Conservation (phyloP, 1,284 basidiomycete genomes). For the Singerocomus inundabilis region DNA sequence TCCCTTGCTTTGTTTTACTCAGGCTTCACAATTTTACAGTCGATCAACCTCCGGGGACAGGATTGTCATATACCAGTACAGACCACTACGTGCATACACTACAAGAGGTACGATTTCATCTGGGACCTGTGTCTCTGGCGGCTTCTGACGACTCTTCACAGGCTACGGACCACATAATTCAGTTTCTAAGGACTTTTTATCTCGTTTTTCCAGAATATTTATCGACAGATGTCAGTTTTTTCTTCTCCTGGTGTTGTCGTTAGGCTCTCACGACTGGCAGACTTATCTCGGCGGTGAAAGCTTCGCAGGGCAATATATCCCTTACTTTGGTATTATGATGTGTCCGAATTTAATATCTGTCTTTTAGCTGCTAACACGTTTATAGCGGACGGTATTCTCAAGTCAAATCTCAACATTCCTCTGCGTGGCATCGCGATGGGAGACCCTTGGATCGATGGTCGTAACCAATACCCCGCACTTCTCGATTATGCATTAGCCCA, state of each 20-base stretch:
- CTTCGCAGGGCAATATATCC: constrained; percentile 99
- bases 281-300: constrained; percentile 93
- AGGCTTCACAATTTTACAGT: constrained; percentile 42
- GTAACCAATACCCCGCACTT: constrained; percentile 87
- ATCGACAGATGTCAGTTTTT: constrained; percentile 72
- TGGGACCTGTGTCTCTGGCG: background rate
- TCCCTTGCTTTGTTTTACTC: constrained; percentile 5
- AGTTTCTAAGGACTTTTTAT: constrained; percentile 89
- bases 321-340: constrained; percentile 74
- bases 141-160: constrained; percentile 34
- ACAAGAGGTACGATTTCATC: constrained; percentile 50
- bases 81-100: constrained; percentile 83
- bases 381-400: constrained; percentile 76
- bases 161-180: constrained; percentile 78
- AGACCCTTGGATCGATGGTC: constrained; percentile 96
- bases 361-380: constrained; percentile 11
- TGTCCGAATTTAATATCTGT: background rate
- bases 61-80: constrained; percentile 87
- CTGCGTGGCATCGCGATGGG: constrained; percentile 89
- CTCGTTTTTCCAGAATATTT: constrained; percentile 87
- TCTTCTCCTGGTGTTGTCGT: constrained; percentile 7
- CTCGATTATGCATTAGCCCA: constrained; percentile 85
- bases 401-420: constrained; percentile 55
- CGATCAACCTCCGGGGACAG: constrained; percentile 96
- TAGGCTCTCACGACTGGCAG: constrained; percentile 40